Evolutionary conservation across 176 grass and related monocot species (phyloP).

Genomic region (Puccinellia tenuiflora): DNA sequence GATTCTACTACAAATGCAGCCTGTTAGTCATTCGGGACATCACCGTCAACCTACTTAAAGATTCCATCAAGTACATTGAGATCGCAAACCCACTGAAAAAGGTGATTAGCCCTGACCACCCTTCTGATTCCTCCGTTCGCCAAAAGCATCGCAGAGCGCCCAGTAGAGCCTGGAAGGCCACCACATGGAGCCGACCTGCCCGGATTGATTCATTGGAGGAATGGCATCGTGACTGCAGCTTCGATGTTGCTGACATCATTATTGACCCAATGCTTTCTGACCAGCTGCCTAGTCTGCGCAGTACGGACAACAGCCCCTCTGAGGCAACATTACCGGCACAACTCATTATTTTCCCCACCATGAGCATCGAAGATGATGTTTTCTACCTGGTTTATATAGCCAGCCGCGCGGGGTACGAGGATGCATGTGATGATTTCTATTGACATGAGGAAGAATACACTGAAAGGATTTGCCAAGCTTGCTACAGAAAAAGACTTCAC

Average conservation of each 20-base stretch:
- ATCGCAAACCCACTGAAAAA: neutral
- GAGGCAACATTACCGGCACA: neutral
- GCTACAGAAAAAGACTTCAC: neutral
- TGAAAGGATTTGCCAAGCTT: neutral
- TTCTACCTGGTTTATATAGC: neutral
- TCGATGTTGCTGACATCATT: neutral
- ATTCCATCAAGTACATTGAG: neutral
- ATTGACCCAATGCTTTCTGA: neutral
- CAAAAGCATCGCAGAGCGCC: too few relatives aligned
- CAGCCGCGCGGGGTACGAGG: accelerated
- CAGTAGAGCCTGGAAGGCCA: neutral
- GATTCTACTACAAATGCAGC: neutral
- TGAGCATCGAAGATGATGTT: neutral
- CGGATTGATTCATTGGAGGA: neutral
- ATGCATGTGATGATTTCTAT: neutral
- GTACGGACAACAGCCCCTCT: too few relatives aligned
- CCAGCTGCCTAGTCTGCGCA: neutral
- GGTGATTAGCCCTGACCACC: too few relatives aligned
- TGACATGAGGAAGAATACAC: neutral
- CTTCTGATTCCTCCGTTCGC: too few relatives aligned
- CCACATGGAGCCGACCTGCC: neutral
- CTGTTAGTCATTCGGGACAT: neutral
- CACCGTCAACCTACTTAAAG: neutral
- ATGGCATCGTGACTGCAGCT: neutral
- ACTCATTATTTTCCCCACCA: neutral